Evolutionary conservation across 768 basidiomycete species (phyloP).

Genomic region (Polyporus arcularius): DNA sequence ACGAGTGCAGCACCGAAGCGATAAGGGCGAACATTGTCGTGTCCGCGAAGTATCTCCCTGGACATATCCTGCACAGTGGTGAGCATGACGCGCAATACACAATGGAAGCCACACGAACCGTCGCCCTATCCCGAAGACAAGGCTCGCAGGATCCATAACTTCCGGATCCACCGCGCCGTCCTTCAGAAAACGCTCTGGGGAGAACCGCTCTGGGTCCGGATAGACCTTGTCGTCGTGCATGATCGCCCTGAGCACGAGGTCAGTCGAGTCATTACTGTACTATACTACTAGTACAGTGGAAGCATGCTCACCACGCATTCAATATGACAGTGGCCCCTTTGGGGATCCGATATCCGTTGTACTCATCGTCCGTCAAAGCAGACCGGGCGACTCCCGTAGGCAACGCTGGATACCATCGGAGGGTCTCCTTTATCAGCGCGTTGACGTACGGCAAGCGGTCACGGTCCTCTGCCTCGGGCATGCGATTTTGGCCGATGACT

Average conservation of each 20-base stretch:
- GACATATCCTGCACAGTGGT: neutral
- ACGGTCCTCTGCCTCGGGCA: neutral
- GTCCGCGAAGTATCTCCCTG: slow-evolving; percentile 4
- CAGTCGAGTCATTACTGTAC: neutral
- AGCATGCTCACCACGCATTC: neutral
- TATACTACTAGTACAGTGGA: neutral
- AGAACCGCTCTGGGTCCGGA: neutral
- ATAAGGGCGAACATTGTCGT: slow-evolving; percentile 2
- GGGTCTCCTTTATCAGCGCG: neutral
- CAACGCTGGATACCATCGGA: neutral
- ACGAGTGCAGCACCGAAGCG: slow-evolving; percentile 5
- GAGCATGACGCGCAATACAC: neutral
- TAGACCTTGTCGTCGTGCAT: neutral
- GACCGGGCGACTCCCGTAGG: neutral
- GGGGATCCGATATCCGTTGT: neutral
- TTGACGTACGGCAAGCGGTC: neutral
- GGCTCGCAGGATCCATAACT: neutral
- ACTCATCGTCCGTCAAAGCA: neutral
- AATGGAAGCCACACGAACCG: neutral
- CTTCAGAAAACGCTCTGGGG: neutral
- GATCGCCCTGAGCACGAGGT: neutral
- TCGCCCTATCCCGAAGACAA: neutral
- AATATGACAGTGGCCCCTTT: neutral
- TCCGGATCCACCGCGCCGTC: neutral
- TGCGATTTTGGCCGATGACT: neutral